Conservation (phyloP, 371 early-diverging fungal genomes). For the Smittium culicis region DNA sequence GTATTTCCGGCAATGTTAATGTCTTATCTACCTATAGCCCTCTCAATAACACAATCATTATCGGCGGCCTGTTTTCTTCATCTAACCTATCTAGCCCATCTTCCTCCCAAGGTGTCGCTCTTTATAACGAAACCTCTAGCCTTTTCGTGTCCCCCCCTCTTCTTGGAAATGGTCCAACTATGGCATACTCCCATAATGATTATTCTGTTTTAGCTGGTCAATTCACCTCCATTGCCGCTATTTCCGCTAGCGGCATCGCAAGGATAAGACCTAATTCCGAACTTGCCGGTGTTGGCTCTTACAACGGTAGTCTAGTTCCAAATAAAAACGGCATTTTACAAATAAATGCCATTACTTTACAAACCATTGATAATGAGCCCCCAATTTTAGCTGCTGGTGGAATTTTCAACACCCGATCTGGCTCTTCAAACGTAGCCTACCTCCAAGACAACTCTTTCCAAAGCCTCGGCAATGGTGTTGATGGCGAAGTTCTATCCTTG, state of each 20-base stretch:
- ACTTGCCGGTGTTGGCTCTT: conserved; percentile 16
- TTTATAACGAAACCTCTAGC: conserved; percentile 20
- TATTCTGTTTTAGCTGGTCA: conserved; percentile 17
- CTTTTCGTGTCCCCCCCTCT: conserved; percentile 24
- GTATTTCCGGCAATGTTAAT: conserved; percentile 18
- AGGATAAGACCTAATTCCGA: conserved; percentile 14
- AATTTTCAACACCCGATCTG: conserved; percentile 21
- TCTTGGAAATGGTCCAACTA: conserved; percentile 16
- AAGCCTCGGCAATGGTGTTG: conserved; percentile 17
- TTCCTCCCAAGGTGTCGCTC: conserved; percentile 14
- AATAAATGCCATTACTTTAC: conserved; percentile 26
- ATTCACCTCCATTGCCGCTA: conserved; percentile 20
- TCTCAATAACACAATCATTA: conserved; percentile 14
- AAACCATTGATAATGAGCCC: conserved; percentile 21
- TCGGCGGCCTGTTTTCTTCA: conserved; percentile 18
- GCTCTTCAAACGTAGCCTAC: conserved; percentile 22
- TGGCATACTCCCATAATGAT: conserved; percentile 12
- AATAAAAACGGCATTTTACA: conserved; percentile 11
- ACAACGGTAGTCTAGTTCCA: conserved; percentile 19
- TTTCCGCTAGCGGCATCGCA: conserved; percentile 22
- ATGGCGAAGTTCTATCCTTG: conserved; percentile 27
- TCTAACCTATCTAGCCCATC: conserved; percentile 9
- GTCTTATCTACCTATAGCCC: conserved; percentile 14
- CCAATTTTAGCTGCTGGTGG: conserved; percentile 29
- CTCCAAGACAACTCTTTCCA: conserved; percentile 21